Evolutionary conservation across 1,284 basidiomycete genomes (phyloP).

Genomic region (Moniliella sp.): DNA sequence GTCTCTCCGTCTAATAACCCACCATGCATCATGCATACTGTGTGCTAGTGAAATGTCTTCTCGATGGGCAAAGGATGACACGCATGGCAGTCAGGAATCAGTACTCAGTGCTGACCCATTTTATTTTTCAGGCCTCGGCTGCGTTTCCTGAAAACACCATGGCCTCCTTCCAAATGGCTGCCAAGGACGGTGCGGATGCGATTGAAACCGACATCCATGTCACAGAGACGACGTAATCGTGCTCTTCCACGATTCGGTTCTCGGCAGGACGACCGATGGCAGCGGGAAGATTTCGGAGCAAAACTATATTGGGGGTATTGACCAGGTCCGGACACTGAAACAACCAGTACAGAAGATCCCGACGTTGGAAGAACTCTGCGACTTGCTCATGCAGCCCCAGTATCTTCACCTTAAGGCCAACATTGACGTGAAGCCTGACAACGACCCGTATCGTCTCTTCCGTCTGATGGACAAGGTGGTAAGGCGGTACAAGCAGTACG

Average conservation of each 20-base stretch:
- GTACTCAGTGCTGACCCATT: too few species aligned
- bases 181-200: too few species aligned
- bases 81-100: too few species aligned
- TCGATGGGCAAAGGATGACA: too few species aligned
- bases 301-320: constrained; percentile 47
- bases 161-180: too few species aligned
- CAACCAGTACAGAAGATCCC: constrained; percentile 43
- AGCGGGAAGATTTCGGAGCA: constrained; percentile 39
- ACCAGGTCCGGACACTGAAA: constrained; percentile 59
- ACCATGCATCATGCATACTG: too few species aligned
- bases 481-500: constrained; percentile 49
- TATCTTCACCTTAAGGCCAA: constrained; percentile 30
- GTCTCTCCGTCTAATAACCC: too few species aligned
- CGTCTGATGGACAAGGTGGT: constrained; percentile 58
- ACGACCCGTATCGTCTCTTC: constrained; percentile 70
- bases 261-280: constrained; percentile 42
- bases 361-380: constrained; percentile 23
- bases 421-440: constrained; percentile 77
- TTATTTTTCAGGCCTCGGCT: too few species aligned
- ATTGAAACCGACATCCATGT: constrained; percentile 97
- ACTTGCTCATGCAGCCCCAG: constrained; percentile 23
- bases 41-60: too few species aligned
- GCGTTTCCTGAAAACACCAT: too few species aligned
- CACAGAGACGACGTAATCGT: constrained; percentile 69
- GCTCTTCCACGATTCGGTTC: constrained; percentile 76